Evolutionary conservation across 2,329 filamentous ascomycete genomes (phyloP), one percentile per base, ranked within the genome.

Genomic region (Mariannaea sp.): DNA sequence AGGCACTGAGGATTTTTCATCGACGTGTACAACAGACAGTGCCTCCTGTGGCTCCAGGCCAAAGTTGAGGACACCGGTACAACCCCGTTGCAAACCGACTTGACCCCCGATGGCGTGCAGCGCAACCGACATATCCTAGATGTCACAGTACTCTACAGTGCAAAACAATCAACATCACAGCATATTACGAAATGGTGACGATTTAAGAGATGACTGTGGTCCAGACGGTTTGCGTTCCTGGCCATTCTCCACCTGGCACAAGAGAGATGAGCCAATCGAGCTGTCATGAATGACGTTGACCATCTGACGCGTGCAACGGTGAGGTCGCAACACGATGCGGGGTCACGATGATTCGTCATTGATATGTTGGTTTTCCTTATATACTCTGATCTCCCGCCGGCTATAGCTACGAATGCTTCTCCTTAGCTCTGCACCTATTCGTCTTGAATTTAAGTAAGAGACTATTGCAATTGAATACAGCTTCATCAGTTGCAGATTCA

Each of bases 201-300:
- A 59, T 49, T 43, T 24, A 16, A 41, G 24, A 1, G 24, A 24
- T 22, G n/a, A 20, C 16, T 7, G 5, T 19, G 26, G 46, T 44
- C 26, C 40, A 42, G 40, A 36, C 46, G 48, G 16, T 32, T 51
- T 39, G 48, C 56, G 57, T 55, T 49, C 41, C 55, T 55, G 42
- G 39, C 32, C 32, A 22, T 55, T 61, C 62, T 62, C 60, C 62
- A 58, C 53, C 30, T 44, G n/a, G n/a, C n/a, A n/a, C n/a, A n/a
- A n/a, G n/a, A n/a, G n/a, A n/a, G n/a, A 36, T 53, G 29, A 22
- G 8, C 30, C 57, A 64, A 49, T 65, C 61, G 53, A 65, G 55
- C 57, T 65, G 62, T 65, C 62, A 65, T 65, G 56, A 61, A 65
- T 65, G 62, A 65, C 62, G 62, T 62, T 61, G 44, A 44, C 44